Percentiles rank a stretch among this genome's conserved stretches.
These are phyloP conservation scores for Fusarium solani-melongenae DNA, from an alignment of 2,329 filamentous ascomycete genomes.

Conservation along the genomic window DNA sequence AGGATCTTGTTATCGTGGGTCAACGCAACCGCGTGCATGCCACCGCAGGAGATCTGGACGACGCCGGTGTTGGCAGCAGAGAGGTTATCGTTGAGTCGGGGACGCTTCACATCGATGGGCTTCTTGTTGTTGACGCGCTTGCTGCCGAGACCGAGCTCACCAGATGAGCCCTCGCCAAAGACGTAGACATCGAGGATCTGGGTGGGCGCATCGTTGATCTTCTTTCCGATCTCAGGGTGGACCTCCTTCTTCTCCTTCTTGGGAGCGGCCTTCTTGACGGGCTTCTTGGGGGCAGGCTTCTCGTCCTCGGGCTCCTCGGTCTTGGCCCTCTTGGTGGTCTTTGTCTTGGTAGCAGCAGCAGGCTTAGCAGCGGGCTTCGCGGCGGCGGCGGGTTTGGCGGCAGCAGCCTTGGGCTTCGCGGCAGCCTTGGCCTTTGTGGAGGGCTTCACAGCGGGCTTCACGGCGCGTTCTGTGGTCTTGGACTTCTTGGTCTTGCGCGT, in stretches of 20 bases:
- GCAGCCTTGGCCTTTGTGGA: conserved; percentile 37
- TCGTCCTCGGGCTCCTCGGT: conserved; percentile 57
- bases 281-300: conserved; percentile 49
- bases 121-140: conserved; percentile 70
- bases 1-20: conserved; percentile 85
- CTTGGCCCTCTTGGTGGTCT: conserved; percentile 40
- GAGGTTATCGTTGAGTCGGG: conserved; percentile 79
- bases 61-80: conserved; percentile 73
- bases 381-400: conserved; percentile 19
- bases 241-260: conserved; percentile 56
- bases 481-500: conserved; percentile 44
- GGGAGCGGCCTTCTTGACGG: conserved; percentile 30
- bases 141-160: conserved; percentile 83
- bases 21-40: conserved; percentile 83
- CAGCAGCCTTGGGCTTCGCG: conserved; percentile 27
- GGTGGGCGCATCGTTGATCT: conserved; percentile 74
- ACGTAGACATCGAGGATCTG: conserved; percentile 78
- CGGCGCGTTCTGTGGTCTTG: conserved; percentile 38
- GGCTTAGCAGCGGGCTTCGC: conserved; percentile 37
- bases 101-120: conserved; percentile 82
- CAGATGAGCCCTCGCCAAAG: conserved; percentile 82
- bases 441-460: conserved; percentile 44
- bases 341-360: conserved; percentile 43
- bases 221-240: conserved; percentile 65
- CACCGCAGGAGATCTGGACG: conserved; percentile 80